These are phyloP conservation scores for Penicillium sp. DNA, from an alignment of 2,329 filamentous ascomycete genomes.

Conservation along the genomic window DNA sequence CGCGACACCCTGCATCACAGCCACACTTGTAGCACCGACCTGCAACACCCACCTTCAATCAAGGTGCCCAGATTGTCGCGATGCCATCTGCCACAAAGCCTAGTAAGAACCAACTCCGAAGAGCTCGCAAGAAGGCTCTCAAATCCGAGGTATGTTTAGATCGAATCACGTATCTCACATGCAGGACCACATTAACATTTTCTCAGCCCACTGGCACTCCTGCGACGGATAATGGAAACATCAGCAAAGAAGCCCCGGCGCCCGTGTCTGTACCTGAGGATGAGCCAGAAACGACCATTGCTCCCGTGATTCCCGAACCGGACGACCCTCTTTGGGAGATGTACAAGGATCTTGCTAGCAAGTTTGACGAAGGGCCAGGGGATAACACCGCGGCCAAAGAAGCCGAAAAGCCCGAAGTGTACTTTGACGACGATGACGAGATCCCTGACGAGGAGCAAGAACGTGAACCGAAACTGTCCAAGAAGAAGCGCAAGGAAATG, in stretches of 20 bases:
- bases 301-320: constrained; percentile 48
- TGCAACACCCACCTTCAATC: neutral
- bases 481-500: constrained; percentile 87
- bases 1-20: neutral
- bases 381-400: constrained; percentile 62
- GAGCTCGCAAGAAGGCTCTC: constrained; percentile 89
- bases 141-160: constrained; percentile 56
- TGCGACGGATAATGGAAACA: constrained; percentile 3
- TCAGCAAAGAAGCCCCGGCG: constrained; percentile 5
- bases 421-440: constrained; percentile 75
- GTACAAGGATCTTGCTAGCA: constrained; percentile 76
- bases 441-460: constrained; percentile 70
- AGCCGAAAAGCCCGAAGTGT: constrained; percentile 74
- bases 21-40: neutral
- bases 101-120: constrained; percentile 89
- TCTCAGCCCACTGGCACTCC: constrained; percentile 6
- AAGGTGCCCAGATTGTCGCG: neutral
- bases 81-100: constrained; percentile 51
- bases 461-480: constrained; percentile 67
- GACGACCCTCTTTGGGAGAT: constrained; percentile 75
- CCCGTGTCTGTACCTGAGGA: constrained; percentile 9
- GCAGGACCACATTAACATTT: constrained; percentile 12
- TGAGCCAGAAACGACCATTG: constrained; percentile 42
- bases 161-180: neutral
- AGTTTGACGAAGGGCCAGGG: constrained; percentile 63